Base-by-base conservation (phyloP, 2,329 filamentous ascomycete species). In the Epichloe sylvatica region DNA sequence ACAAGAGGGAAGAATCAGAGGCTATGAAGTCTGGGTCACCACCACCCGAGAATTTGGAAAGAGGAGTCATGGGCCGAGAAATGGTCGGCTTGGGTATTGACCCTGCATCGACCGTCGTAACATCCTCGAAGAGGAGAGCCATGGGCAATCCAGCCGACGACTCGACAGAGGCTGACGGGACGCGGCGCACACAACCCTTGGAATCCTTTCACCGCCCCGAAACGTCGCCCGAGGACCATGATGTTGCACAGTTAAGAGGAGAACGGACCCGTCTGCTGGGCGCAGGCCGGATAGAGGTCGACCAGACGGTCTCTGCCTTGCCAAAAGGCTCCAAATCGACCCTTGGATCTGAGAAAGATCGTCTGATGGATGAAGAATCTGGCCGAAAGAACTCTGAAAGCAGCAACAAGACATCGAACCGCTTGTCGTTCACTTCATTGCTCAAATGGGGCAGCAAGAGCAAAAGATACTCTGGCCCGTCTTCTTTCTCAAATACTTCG, bases 401-500 rank as follows among this genome's bases (percentile, higher is more conserved):
- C 45, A 78, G 75, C 52, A 67, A 62, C 33, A 70, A 67, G 49
- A 66, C 62, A 13, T 62, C 63, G 12, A 53, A 43, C 7, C 66
- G 68, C 19, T 58, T 73, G 34, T 75, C 83, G 0, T 85, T 89
- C 72, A 78, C 81, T 4, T 81, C 85, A 0, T 77, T 96, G 36
- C 87, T 96, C 66, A 80, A 78, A 58, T 84, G 84, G 64, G 78
- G 78, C 30, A 74, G 71, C 67, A 71, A 77, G 72, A 73, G 71
- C 64, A 71, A 76, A 68, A 66, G 79, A 65, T 61, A 70, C 61
- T 66, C 76, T 62, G 54, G 73, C 62, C 75, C 84, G 3, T 84
- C 86, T 0, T 89, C 90, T n/a, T 92, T 94, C 62, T 89, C 88
- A 4, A 95, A 95, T 60, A 86, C 88, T 0, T 95, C 90, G 1